Base-by-base conservation (phyloP, 495 filamentous ascomycete genomes). In the Schizothecium vesticola region DNA sequence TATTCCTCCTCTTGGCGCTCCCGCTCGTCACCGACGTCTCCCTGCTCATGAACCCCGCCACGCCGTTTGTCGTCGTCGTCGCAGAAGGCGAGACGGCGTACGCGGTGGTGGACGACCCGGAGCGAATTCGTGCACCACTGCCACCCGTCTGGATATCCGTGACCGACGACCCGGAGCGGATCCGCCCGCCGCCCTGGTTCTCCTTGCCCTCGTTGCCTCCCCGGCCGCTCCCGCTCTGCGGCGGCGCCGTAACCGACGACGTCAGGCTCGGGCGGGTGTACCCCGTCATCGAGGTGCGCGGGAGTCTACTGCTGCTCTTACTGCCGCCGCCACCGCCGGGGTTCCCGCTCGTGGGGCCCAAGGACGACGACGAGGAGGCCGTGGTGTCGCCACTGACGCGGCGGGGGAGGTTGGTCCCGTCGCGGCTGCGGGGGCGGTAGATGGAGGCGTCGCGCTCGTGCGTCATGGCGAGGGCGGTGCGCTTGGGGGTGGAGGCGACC, bases 391-490 rank as follows among this genome's bases (percentile, higher is more conserved):
- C 71, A 69, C 77, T 80, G 0, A 78, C 74, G 13, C 80, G 75
- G n/a, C 82, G 76, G 1, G 80, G 82, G 24, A 82, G 78, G 28
- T 69, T 69, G 8, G 79, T 82, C 19, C 74, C 65, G 22, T 86
- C 83, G 59, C 80, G 78, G 68, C 83, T 85, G 19, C 80, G 75
- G 1, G 84, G 82, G 0, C 83, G 80, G 61, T 80, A 83, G 11
- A 78, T 23, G 9, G 63, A 64, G 4, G 75, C 67, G 8, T 82
- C 81, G 1, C 82, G 78, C 19, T 83, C 82, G 55, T 82, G 76
- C 9, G 77, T 69, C 1, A 80, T 65, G 16, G 75, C 75, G 21
- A 78, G 69, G 13, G 67, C 77, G 9, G 81, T 79, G 3, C 81
- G 79, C 61, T 78, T 80, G 1, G 82, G 80, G 25, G 80, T 84